These are phyloP conservation scores for Kockiozyma suomiensis DNA, from an alignment of 805 yeast genomes.

Conservation along the genomic window DNA sequence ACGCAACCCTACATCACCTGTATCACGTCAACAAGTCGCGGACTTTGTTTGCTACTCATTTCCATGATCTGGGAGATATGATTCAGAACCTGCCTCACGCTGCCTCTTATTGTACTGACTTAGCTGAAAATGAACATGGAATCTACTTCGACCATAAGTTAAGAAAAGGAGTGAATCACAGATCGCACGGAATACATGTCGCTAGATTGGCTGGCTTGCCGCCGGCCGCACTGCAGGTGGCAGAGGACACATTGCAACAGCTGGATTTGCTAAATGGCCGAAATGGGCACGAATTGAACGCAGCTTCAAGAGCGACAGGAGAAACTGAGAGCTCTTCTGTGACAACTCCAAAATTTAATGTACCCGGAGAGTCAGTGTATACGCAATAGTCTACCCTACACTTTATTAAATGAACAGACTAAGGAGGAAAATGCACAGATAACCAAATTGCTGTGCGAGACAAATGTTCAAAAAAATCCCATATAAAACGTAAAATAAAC, in stretches of 20 bases:
- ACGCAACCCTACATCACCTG: conserved; percentile 66
- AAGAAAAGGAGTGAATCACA: conserved; percentile 28
- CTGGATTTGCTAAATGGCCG: conserved; percentile 2
- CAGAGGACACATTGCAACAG: conserved; percentile 13
- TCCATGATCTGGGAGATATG: conserved; percentile 46
- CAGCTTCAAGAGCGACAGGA: no score
- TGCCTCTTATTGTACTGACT: conserved; percentile 31
- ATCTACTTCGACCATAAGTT: conserved; percentile 27
- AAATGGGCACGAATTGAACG: background rate
- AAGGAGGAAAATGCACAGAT: background rate
- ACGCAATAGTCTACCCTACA: background rate
- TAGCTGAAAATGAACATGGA: conserved; percentile 23
- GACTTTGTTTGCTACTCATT: conserved; percentile 89
- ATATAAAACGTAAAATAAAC: background rate
- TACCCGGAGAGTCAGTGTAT: background rate
- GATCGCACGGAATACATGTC: conserved; percentile 34
- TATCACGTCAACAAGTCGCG: conserved; percentile 60
- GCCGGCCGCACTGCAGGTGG: conserved; percentile 20
- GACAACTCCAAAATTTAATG: background rate
- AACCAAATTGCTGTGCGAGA: background rate
- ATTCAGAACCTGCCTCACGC: conserved; percentile 14
- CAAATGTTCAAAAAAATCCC: background rate
- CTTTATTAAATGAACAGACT: background rate
- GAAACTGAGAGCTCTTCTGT: no score
- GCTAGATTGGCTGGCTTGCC: conserved; percentile 34